Evolutionary conservation across 2,329 filamentous ascomycete species (phyloP).

Genomic region (Ophiocordyceps robertsii): DNA sequence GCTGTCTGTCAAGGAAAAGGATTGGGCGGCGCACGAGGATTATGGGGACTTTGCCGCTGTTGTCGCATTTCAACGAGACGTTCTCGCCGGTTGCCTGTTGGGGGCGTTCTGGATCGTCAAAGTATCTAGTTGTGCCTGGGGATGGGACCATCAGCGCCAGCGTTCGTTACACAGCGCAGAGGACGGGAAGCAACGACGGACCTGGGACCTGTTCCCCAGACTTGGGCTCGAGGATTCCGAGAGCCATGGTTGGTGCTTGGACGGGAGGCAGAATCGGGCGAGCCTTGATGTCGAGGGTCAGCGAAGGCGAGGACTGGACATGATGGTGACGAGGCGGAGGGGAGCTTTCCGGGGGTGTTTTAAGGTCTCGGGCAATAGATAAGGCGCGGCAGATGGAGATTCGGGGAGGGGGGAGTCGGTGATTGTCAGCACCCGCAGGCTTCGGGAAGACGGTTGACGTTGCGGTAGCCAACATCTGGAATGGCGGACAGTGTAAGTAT

Average conservation of each 20-base stretch:
- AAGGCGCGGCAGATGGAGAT: too few species aligned
- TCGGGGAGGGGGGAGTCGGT: too few species aligned
- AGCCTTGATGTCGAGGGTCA: not conserved
- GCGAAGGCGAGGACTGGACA: constrained; percentile 1
- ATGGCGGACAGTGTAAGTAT: too few species aligned
- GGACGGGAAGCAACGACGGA: constrained; percentile 19
- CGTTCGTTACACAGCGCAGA: too few species aligned
- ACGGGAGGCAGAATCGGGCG: not conserved
- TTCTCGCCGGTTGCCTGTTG: constrained; percentile 26
- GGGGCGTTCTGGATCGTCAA: constrained; percentile 40
- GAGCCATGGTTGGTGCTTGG: constrained; percentile 18
- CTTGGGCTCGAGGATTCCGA: constrained; percentile 60
- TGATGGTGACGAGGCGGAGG: not conserved
- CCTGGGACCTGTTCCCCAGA: constrained; percentile 60
- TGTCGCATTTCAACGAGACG: constrained; percentile 56
- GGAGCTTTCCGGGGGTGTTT: too few species aligned
- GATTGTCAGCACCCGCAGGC: too few species aligned
- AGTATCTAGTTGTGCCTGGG: constrained; percentile 52
- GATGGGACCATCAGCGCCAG: not conserved
- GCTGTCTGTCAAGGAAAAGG: not conserved
- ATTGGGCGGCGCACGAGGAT: constrained; percentile 52
- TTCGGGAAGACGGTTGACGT: too few species aligned
- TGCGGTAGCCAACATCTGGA: too few species aligned
- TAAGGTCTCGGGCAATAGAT: not conserved
- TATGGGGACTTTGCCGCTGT: constrained; percentile 50